Percentiles rank a stretch among this genome's conserved stretches.
These are phyloP conservation scores for Chytriomyces sp. DNA, from an alignment of 192 early-diverging fungal genomes.

Conservation along the genomic window DNA sequence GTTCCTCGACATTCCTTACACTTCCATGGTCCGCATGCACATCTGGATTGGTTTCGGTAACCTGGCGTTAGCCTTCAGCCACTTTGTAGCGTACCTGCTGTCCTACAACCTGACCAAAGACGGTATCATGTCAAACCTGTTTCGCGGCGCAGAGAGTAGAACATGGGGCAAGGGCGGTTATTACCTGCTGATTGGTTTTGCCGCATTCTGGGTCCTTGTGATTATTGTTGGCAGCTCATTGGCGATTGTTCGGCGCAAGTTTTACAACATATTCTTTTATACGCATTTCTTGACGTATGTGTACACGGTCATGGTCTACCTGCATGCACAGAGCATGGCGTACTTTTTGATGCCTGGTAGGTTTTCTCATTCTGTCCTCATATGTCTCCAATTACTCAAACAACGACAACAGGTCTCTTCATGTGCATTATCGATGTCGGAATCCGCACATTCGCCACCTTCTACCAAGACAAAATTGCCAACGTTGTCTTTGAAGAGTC, in stretches of 20 bases:
- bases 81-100: not conserved
- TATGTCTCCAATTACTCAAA: slow-evolving; percentile 16
- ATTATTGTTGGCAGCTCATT: slow-evolving; percentile 28
- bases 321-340: slow-evolving; percentile 14
- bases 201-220: slow-evolving; percentile 10
- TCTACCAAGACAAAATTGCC: slow-evolving; percentile 53
- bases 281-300: slow-evolving; percentile 33
- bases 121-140: not conserved
- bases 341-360: slow-evolving; percentile 25
- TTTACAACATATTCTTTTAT: slow-evolving; percentile 36
- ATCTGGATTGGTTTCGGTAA: slow-evolving; percentile 26
- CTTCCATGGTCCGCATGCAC: slow-evolving; percentile 28
- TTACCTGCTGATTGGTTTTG: slow-evolving; percentile 21
- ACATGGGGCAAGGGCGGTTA: not conserved
- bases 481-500: slow-evolving; percentile 59
- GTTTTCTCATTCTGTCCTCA: not conserved
- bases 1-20: slow-evolving; percentile 38
- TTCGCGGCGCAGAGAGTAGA: not conserved
- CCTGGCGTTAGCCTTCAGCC: slow-evolving; percentile 16
- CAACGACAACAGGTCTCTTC: slow-evolving; percentile 47
- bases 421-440: slow-evolving; percentile 70
- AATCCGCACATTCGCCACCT: slow-evolving; percentile 59
- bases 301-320: slow-evolving; percentile 22
- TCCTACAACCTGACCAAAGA: not conserved
- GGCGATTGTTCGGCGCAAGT: slow-evolving; percentile 29